Evolutionary conservation across 1,284 basidiomycete genomes (phyloP).

Genomic region (Malassezia obtusa): DNA sequence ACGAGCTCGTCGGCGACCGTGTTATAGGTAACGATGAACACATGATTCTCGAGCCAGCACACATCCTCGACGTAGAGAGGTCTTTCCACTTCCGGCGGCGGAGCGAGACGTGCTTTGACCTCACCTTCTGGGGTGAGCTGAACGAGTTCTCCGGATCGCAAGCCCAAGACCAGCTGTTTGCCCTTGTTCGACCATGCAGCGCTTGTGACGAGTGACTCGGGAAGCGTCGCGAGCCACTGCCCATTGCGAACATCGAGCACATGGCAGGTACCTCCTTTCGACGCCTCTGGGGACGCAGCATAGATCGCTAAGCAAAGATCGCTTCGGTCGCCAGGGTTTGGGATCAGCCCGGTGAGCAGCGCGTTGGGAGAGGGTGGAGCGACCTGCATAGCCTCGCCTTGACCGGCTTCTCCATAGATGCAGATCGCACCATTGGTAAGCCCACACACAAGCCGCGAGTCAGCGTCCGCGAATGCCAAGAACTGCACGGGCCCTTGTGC

Average conservation of each 20-base stretch:
- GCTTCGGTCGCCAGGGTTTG: conserved; percentile 50
- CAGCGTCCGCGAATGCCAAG: conserved; percentile 1
- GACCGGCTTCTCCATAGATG: not conserved
- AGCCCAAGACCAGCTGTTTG: conserved; percentile 69
- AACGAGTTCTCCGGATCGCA: conserved; percentile 62
- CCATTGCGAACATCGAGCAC: conserved; percentile 25
- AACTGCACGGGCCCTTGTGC: not conserved
- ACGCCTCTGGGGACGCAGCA: conserved; percentile 19
- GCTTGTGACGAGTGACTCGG: conserved; percentile 36
- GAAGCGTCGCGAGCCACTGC: conserved; percentile 22
- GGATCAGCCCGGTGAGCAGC: conserved; percentile 37
- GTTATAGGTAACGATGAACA: conserved; percentile 62
- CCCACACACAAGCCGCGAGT: conserved; percentile 1
- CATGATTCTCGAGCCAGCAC: conserved; percentile 63
- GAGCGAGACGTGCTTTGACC: conserved; percentile 49
- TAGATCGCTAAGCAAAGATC: conserved; percentile 48
- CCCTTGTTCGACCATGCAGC: conserved; percentile 78
- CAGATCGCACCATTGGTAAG: not conserved
- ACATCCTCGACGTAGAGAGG: conserved; percentile 53
- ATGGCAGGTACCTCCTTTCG: conserved; percentile 21
- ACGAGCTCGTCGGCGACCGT: conserved; percentile 41
- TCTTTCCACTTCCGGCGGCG: conserved; percentile 49
- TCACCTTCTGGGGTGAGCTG: conserved; percentile 59
- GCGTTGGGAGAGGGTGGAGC: not conserved
- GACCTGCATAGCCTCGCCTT: not conserved